These are phyloP conservation scores for Pistacia vera DNA, from an alignment of 345 rosid genomes.

Conservation along the genomic window DNA sequence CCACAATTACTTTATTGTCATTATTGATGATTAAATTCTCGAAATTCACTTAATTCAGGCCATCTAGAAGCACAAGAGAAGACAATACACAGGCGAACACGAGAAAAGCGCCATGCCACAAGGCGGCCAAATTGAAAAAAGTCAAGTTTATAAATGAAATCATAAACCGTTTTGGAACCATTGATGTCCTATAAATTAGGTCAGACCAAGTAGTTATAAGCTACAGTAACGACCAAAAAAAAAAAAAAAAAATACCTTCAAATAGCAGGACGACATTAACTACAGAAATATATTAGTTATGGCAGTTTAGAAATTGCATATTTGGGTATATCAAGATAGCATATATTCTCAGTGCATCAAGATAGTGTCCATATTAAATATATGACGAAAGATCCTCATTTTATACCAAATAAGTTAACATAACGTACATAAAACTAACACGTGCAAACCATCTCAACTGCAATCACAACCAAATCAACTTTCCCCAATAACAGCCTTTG, in stretches of 20 bases:
- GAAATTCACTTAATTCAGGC: neutral
- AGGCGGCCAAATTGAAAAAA: neutral
- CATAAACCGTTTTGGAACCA: neutral
- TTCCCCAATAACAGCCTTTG: neutral
- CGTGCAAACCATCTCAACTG: neutral
- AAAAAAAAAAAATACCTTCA: neutral
- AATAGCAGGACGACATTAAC: neutral
- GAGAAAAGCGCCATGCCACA: neutral
- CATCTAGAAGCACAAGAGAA: neutral
- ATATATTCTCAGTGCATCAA: neutral
- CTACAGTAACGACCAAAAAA: neutral
- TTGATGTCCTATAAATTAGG: neutral
- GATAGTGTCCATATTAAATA: neutral
- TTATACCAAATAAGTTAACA: neutral
- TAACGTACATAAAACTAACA: neutral
- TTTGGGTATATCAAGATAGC: too few relatives aligned
- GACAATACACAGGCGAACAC: neutral
- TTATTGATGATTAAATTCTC: neutral
- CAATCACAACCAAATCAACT: conserved; percentile 3
- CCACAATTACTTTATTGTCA: too few relatives aligned
- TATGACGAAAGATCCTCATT: neutral
- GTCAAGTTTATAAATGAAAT: neutral
- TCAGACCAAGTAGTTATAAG: neutral
- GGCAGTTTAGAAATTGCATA: neutral
- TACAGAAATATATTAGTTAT: neutral